Evolutionary conservation across 2,329 filamentous ascomycete species (phyloP).

Genomic region (Colletotrichum sp.): DNA sequence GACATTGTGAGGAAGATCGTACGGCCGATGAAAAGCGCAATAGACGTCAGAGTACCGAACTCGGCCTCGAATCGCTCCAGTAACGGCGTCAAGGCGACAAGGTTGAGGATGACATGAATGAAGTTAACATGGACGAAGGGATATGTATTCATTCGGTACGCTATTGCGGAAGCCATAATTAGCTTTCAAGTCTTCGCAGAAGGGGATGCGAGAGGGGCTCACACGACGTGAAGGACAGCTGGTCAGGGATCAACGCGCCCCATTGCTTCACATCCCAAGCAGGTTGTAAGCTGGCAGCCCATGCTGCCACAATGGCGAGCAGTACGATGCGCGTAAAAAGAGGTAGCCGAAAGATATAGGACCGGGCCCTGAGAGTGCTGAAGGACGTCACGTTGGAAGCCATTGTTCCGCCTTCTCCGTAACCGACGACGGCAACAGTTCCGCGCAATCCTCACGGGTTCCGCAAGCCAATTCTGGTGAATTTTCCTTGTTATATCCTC

Average conservation of each 20-base stretch:
- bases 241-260: constrained; percentile 78
- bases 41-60: constrained; percentile 86
- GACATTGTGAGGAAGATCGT: constrained; percentile 44
- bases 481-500: not conserved
- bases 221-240: constrained; percentile 76
- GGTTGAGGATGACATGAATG: constrained; percentile 80
- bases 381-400: constrained; percentile 42
- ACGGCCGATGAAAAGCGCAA: constrained; percentile 91
- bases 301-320: constrained; percentile 56
- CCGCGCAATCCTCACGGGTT: not conserved
- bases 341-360: constrained; percentile 84
- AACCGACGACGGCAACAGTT: not conserved
- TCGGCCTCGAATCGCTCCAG: constrained; percentile 93
- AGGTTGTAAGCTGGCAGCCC: constrained; percentile 70
- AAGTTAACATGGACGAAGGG: constrained; percentile 84
- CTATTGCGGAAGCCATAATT: constrained; percentile 47
- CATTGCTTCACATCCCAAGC: constrained; percentile 76
- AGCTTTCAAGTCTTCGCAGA: not conserved
- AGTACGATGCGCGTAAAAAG: constrained; percentile 81
- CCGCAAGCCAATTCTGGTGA: not conserved
- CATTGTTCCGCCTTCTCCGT: constrained; percentile 1
- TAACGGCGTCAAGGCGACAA: constrained; percentile 81
- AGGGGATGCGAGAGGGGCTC: constrained; percentile 50
- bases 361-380: constrained; percentile 75
- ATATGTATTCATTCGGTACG: constrained; percentile 92